Percentiles rank a stretch among this genome's conserved stretches.
phyloP scores from a whole-genome alignment of 257 asterid genomes.

The Paulownia fortunei region DNA sequence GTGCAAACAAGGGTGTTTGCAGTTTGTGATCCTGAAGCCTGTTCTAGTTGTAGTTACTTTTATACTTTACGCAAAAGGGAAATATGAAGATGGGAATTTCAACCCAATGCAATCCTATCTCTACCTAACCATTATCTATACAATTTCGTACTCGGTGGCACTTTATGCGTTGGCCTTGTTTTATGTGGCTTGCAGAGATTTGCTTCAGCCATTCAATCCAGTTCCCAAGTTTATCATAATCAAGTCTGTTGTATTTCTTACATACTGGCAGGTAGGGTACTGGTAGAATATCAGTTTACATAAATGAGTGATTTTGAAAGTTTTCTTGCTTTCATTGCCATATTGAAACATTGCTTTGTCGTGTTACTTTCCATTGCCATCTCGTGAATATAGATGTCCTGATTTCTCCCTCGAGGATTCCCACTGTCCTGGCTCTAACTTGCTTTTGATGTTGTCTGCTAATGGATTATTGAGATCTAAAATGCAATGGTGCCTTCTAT shows the following conservation, averaged over 20 bases:
- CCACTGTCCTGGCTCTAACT: not conserved
- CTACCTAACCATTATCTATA: conserved; percentile 92
- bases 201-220: conserved; percentile 98
- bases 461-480: conserved; percentile 18
- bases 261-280: conserved; percentile 90
- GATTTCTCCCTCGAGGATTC: conserved; percentile 9
- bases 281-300: not conserved
- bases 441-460: conserved; percentile 8
- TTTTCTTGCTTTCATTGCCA: conserved; percentile 3
- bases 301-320: not conserved
- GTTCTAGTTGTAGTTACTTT: conserved; percentile 76
- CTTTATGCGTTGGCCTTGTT: conserved; percentile 93
- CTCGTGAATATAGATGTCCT: not conserved
- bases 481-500: not conserved
- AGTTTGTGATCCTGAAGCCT: conserved; percentile 98
- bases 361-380: not conserved
- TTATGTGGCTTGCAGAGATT: conserved; percentile 95
- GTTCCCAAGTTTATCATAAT: conserved; percentile 94
- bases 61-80: conserved; percentile 87
- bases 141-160: conserved; percentile 90
- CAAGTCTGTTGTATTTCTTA: conserved; percentile 93
- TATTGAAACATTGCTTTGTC: conserved; percentile 23
- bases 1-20: conserved; percentile 98
- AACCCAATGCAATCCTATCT: conserved; percentile 89
- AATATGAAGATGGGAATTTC: conserved; percentile 93